Percentiles rank a stretch among this genome's conserved stretches.
These are phyloP conservation scores for Linum usitatissimum DNA, from an alignment of 345 rosid genomes.

Conservation along the genomic window DNA sequence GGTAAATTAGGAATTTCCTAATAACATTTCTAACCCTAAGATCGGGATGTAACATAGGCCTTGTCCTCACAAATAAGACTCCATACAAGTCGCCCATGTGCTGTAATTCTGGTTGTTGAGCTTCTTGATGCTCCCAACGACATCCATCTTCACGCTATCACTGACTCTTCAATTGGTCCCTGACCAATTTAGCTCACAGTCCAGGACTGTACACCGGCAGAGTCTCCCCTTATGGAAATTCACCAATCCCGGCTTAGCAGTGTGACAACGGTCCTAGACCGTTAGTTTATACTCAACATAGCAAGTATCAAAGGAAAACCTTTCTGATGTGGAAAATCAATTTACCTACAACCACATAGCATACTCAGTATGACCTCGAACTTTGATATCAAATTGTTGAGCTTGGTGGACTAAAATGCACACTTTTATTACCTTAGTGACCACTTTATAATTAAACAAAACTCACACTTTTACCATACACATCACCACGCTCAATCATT, in stretches of 20 bases:
- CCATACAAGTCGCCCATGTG: neutral
- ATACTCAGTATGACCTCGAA: neutral
- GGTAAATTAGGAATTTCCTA: no score
- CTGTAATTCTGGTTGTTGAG: neutral
- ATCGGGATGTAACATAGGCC: neutral
- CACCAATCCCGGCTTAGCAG: neutral
- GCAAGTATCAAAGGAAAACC: neutral
- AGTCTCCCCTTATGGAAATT: neutral
- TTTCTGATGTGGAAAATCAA: neutral
- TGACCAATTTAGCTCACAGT: neutral
- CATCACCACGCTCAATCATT: no score
- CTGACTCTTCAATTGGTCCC: neutral
- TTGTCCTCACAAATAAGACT: neutral
- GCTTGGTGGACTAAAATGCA: no score
- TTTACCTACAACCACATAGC: neutral
- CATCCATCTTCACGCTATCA: neutral
- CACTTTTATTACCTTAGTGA: no score
- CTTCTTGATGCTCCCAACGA: neutral
- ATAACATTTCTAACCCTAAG: no score
- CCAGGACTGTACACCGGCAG: neutral
- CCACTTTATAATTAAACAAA: no score
- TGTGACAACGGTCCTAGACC: neutral
- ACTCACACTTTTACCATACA: no score
- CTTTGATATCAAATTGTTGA: no score
- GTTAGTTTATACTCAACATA: neutral